phyloP scores from a whole-genome alignment of 1,284 basidiomycete species.

The Golubevia pallescens region DNA sequence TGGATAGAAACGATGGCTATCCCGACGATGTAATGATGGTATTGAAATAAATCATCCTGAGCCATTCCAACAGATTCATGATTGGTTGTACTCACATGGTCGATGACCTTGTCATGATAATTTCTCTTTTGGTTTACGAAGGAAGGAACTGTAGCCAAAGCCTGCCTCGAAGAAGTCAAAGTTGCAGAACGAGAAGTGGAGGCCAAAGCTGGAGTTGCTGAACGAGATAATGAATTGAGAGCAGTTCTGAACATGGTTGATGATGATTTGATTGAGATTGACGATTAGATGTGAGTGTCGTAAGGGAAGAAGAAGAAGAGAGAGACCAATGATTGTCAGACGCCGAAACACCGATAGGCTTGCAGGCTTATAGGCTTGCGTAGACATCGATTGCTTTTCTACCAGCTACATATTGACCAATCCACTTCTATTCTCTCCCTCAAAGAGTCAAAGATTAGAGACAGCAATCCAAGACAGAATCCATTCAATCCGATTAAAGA shows the following conservation, averaged over 20 bases:
- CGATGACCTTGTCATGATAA: conserved; percentile 64
- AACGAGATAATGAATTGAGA: not conserved
- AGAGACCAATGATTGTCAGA: too few relatives aligned
- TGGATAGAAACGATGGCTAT: not conserved
- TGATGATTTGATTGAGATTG: not conserved
- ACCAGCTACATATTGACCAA: too few relatives aligned
- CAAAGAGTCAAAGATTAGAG: too few relatives aligned
- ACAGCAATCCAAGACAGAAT: too few relatives aligned
- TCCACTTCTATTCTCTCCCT: too few relatives aligned
- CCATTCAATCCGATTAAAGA: too few relatives aligned
- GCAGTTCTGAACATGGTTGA: not conserved
- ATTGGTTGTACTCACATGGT: conserved; percentile 26
- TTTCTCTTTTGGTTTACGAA: conserved; percentile 23
- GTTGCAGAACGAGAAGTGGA: not conserved
- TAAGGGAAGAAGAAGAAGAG: not conserved
- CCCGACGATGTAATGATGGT: not conserved
- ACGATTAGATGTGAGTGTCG: not conserved
- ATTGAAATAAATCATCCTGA: too few relatives aligned
- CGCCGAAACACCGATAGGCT: too few relatives aligned
- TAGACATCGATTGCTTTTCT: too few relatives aligned
- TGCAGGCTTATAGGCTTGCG: too few relatives aligned
- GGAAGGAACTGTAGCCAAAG: not conserved
- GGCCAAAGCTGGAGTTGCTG: not conserved
- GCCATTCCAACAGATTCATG: too few relatives aligned
- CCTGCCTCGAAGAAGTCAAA: not conserved